These are phyloP conservation scores for Kurtzmaniella fragi DNA, from an alignment of 805 yeast genomes.

Conservation along the genomic window DNA sequence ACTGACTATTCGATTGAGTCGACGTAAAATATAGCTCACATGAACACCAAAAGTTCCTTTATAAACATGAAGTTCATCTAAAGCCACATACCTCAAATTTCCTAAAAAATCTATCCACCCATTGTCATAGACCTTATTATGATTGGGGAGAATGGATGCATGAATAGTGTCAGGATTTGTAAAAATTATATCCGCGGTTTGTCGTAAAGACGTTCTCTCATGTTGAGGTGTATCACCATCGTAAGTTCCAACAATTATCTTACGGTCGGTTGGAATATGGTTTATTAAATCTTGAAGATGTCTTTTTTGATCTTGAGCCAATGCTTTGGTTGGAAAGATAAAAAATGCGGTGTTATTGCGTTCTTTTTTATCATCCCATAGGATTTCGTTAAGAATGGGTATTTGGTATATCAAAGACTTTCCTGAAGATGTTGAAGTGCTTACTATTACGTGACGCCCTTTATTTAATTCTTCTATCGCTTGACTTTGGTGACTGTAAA, in stretches of 20 bases:
- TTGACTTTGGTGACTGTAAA: slow-evolving; percentile 79
- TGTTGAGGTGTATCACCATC: slow-evolving; percentile 87
- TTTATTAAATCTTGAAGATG: slow-evolving; percentile 59
- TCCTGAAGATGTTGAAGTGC: slow-evolving; percentile 97
- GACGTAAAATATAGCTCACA: slow-evolving; percentile 77
- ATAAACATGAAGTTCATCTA: slow-evolving; percentile 84
- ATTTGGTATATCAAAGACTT: slow-evolving; percentile 89
- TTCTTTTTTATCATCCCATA: slow-evolving; percentile 27
- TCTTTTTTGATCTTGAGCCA: slow-evolving; percentile 94
- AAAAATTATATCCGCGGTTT: slow-evolving; percentile 71
- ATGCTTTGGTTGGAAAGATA: slow-evolving; percentile 93
- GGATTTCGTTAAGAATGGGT: slow-evolving; percentile 58
- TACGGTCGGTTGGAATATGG: slow-evolving; percentile 25
- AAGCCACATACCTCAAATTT: slow-evolving; percentile 66
- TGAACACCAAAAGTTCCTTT: slow-evolving; percentile 91
- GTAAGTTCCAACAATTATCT: slow-evolving; percentile 65
- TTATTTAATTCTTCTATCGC: slow-evolving; percentile 59
- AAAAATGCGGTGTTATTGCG: slow-evolving; percentile 65
- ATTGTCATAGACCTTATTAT: slow-evolving; percentile 30
- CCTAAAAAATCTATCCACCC: slow-evolving; percentile 67
- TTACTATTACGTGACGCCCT: slow-evolving; percentile 66
- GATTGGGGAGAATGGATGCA: slow-evolving; percentile 74
- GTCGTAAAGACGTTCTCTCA: slow-evolving; percentile 49
- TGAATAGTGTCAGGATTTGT: slow-evolving; percentile 96
- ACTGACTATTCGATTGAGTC: slow-evolving; percentile 64